A percentile compares a stretch with the other conserved stretches of the same genome.
Conservation (phyloP, 805 yeast genomes). For the Clavispora phyllophila region DNA sequence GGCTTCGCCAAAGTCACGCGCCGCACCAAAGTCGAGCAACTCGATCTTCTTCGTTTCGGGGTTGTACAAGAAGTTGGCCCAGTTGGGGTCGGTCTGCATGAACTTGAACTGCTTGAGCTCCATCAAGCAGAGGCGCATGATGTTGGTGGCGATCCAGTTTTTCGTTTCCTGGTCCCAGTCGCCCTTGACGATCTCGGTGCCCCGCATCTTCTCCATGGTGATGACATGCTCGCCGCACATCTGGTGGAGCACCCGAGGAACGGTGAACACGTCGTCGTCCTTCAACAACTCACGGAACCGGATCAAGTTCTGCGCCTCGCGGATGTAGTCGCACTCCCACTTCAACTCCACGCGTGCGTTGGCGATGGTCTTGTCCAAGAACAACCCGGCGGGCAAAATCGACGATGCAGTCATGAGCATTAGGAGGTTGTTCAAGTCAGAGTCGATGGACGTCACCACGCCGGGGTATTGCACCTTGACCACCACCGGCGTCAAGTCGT, state of each 20-base stretch:
- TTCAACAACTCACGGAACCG: slow-evolving; percentile 55
- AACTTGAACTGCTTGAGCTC: slow-evolving; percentile 82
- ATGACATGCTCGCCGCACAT: slow-evolving; percentile 77
- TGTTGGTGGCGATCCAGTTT: slow-evolving; percentile 76
- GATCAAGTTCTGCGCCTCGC: slow-evolving; percentile 78
- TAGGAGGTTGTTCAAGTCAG: slow-evolving; percentile 82
- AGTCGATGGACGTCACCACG: slow-evolving; percentile 87
- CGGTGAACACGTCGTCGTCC: slow-evolving; percentile 58
- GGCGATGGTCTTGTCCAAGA: slow-evolving; percentile 84
- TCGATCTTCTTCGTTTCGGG: slow-evolving; percentile 67
- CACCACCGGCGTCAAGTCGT: slow-evolving; percentile 69
- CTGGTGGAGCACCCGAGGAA: slow-evolving; percentile 76
- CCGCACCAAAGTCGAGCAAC: slow-evolving; percentile 92
- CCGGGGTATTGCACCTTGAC: slow-evolving; percentile 98
- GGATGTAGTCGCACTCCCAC: slow-evolving; percentile 95
- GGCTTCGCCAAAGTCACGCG: slow-evolving; percentile 66
- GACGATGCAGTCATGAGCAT: slow-evolving; percentile 82
- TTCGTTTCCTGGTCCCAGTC: slow-evolving; percentile 67
- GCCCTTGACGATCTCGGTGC: slow-evolving; percentile 75
- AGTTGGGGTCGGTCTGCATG: slow-evolving; percentile 99
- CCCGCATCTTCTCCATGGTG: slow-evolving; percentile 86
- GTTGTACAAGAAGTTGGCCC: slow-evolving; percentile 95
- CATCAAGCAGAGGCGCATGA: slow-evolving; percentile 79
- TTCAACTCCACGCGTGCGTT: slow-evolving; percentile 90
- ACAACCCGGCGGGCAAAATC: slow-evolving; percentile 84